Conservation (phyloP, 1,139 yeast species). For the Yamadazyma pseudoaaseri region DNA sequence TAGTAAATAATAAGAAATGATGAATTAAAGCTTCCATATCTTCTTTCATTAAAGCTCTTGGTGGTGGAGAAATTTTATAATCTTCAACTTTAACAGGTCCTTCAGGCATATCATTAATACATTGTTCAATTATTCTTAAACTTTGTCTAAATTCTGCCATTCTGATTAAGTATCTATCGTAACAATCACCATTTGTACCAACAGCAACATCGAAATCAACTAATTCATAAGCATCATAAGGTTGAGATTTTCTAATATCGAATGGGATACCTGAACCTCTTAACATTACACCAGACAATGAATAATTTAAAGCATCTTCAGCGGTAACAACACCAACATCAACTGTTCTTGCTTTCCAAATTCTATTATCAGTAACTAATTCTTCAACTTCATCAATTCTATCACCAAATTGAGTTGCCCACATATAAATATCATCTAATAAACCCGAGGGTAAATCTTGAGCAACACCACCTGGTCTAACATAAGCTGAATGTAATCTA, state of each 20-base stretch:
- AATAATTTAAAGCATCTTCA: constrained; percentile 82
- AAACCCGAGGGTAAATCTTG: constrained; percentile 87
- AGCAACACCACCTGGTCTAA: constrained; percentile 90
- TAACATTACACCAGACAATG: constrained; percentile 84
- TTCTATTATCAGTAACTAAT: constrained; percentile 85
- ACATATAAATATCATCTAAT: constrained; percentile 88
- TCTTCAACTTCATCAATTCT: constrained; percentile 90
- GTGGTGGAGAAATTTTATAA: constrained; percentile 81
- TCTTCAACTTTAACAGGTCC: constrained; percentile 94
- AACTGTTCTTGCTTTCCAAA: constrained; percentile 86
- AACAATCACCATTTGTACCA: constrained; percentile 87
- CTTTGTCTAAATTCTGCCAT: constrained; percentile 94
- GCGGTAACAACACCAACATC: constrained; percentile 82
- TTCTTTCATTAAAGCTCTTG: constrained; percentile 80
- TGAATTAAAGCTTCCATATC: constrained; percentile 93
- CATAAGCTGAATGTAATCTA: constrained; percentile 83
- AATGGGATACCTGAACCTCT: constrained; percentile 90
- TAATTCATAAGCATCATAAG: constrained; percentile 85
- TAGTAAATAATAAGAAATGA: constrained; percentile 83
- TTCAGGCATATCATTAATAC: constrained; percentile 88
- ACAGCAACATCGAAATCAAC: constrained; percentile 89
- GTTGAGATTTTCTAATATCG: constrained; percentile 84
- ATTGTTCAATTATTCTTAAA: constrained; percentile 83
- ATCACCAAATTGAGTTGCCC: constrained; percentile 96
- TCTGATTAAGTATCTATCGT: constrained; percentile 83